Percentiles rank a stretch among this genome's conserved stretches.
Conservation (phyloP, 495 filamentous ascomycete species). For the Penicillium cinerascens region DNA sequence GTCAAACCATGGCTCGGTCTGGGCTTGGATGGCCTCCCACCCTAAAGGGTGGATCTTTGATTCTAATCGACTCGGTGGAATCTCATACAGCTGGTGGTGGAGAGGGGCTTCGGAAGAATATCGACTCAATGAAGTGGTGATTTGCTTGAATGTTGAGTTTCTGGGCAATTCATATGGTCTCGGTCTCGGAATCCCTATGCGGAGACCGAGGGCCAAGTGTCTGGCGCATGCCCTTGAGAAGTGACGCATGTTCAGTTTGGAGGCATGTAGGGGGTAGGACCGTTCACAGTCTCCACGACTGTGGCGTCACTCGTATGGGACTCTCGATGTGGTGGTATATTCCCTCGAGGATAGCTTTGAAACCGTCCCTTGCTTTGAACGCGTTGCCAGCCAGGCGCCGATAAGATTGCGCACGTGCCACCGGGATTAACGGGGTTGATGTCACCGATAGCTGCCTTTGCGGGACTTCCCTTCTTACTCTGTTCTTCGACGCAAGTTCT, state of each 20-base stretch:
- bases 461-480: not conserved
- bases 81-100: not conserved
- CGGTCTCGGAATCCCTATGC: not conserved
- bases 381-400: not conserved
- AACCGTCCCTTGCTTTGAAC: not conserved
- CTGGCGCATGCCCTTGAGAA: not conserved
- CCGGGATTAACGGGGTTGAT: not conserved
- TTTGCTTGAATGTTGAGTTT: not conserved
- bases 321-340: not conserved
- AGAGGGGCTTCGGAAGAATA: constrained; percentile 3
- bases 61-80: constrained; percentile 10
- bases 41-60: constrained; percentile 15
- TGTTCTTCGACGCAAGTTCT: not conserved
- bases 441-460: not conserved
- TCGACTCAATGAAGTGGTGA: not conserved
- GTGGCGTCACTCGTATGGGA: not conserved
- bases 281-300: not conserved
- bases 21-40: constrained; percentile 15
- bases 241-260: not conserved
- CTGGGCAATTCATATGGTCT: not conserved
- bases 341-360: not conserved
- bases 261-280: not conserved
- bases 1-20: constrained; percentile 18
- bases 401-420: not conserved
- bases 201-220: not conserved